Base-by-base conservation (phyloP, 768 basidiomycete genomes). In the Auricularia sp. region DNA sequence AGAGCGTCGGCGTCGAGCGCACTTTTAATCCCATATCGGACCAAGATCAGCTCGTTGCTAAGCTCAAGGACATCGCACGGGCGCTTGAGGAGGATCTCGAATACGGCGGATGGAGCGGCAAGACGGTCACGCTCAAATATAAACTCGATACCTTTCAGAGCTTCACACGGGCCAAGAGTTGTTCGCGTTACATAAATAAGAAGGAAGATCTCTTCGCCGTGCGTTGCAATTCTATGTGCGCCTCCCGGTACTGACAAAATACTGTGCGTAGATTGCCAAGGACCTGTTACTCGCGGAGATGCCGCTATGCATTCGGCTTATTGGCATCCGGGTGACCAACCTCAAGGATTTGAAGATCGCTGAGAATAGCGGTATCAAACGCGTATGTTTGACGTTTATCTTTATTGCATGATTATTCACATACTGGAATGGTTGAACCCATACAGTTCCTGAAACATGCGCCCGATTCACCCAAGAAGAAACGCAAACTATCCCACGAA, bases 61-160 rank as follows among this genome's bases (percentile, higher is more conserved):
- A 90, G 72, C 82, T 99, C 0, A 83, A 90, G 29, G 86, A 91
- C 64, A 84, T 97, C 42, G 88, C 94, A 1, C 82, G 81, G 1
- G 89, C 93, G 69, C 83, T 99, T 13, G 90, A 85, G 70, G 80
- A 81, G 54, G 94, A 97, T 71, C 87, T 98, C 84, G 77, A 80
- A 34, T 74, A 81, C n/a, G 80, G 81, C 56, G 88, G 90, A 36
- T 99, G 93, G 87, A 82, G 85, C 6, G 96, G 93, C 7, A 85
- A 88, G 68, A 97, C 93, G 0, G 81, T 98, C 37, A 96, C 92
- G 0, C 80, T 98, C 62, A 97, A 96, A 73, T 94, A 88, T 74
- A 99, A 99, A 77, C 81, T 92, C 39, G 88, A 95, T 71, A 94
- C 87, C 1, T 98, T 87, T 74, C 85, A 96, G 80, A 87, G 92